These are phyloP conservation scores for Aspergillus cejpii DNA, from an alignment of 2,329 filamentous ascomycete species.

Conservation along the genomic window DNA sequence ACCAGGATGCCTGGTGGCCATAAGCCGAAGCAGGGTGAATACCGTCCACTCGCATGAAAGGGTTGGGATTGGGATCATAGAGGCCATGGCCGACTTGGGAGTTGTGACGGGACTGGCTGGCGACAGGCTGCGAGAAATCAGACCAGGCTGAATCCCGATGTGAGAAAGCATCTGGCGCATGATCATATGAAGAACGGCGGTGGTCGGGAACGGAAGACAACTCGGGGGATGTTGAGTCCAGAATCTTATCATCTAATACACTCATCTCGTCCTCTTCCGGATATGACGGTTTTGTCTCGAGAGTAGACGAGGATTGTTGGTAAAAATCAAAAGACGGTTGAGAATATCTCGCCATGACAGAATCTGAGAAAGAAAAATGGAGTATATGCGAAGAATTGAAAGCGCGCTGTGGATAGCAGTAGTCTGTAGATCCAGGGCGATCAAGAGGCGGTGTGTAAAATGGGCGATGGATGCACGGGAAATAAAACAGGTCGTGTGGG, in stretches of 20 bases:
- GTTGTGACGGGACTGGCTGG: slow-evolving; percentile 38
- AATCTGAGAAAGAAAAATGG: slow-evolving; percentile 16
- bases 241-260: slow-evolving; percentile 45
- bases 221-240: slow-evolving; percentile 46
- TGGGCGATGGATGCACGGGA: slow-evolving; percentile 11
- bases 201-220: slow-evolving; percentile 44
- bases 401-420: neutral
- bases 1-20: slow-evolving; percentile 53
- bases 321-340: slow-evolving; percentile 41
- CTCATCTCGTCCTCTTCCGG: slow-evolving; percentile 49
- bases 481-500: slow-evolving; percentile 12
- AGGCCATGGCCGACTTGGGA: slow-evolving; percentile 43
- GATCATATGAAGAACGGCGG: slow-evolving; percentile 43
- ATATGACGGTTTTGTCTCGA: slow-evolving; percentile 39
- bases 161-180: slow-evolving; percentile 47
- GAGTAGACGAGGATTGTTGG: slow-evolving; percentile 38
- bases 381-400: slow-evolving; percentile 6
- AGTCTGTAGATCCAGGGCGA: slow-evolving; percentile 3
- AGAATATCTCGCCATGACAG: slow-evolving; percentile 40
- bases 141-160: slow-evolving; percentile 48
- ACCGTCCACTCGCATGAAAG: slow-evolving; percentile 58
- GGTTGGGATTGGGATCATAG: slow-evolving; percentile 47
- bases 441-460: slow-evolving; percentile 22
- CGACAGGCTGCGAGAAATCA: slow-evolving; percentile 41
- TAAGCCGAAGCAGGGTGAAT: slow-evolving; percentile 41